phyloP scores from a whole-genome alignment of 805 yeast genomes.

The Metschnikowia proteae region DNA sequence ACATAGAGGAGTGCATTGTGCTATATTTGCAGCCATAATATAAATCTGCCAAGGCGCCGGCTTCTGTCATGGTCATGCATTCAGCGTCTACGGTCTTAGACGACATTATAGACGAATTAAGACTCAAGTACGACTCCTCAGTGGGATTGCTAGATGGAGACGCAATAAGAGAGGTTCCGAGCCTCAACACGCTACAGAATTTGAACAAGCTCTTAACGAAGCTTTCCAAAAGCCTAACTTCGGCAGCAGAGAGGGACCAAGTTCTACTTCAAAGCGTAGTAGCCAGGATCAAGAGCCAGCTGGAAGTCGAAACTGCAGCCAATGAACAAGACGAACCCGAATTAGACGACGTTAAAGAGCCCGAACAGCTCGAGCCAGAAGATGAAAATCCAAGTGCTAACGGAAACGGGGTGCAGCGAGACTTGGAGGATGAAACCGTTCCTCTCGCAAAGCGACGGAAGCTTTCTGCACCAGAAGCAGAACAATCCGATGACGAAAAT shows the following conservation, averaged over 20 bases:
- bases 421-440: constrained; percentile 12
- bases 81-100: constrained; percentile 44
- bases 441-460: constrained; percentile 17
- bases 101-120: constrained; percentile 49
- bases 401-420: constrained; percentile 7
- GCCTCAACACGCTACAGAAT: constrained; percentile 42
- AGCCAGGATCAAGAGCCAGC: constrained; percentile 3
- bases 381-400: background rate
- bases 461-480: constrained; percentile 1
- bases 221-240: constrained; percentile 36
- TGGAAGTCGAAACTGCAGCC: constrained; percentile 2
- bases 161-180: constrained; percentile 38
- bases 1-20: no score
- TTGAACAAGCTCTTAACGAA: constrained; percentile 42
- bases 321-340: constrained; percentile 5
- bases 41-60: background rate
- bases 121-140: constrained; percentile 53
- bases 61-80: constrained; percentile 11
- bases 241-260: constrained; percentile 30
- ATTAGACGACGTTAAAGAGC: background rate
- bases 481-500: background rate
- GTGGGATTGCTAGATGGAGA: constrained; percentile 63
- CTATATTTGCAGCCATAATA: background rate
- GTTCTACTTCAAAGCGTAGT: constrained; percentile 22
- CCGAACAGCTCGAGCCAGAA: constrained; percentile 6